Conservation (phyloP, 2,329 filamentous ascomycete species). For the Periconia macrospinosa region DNA sequence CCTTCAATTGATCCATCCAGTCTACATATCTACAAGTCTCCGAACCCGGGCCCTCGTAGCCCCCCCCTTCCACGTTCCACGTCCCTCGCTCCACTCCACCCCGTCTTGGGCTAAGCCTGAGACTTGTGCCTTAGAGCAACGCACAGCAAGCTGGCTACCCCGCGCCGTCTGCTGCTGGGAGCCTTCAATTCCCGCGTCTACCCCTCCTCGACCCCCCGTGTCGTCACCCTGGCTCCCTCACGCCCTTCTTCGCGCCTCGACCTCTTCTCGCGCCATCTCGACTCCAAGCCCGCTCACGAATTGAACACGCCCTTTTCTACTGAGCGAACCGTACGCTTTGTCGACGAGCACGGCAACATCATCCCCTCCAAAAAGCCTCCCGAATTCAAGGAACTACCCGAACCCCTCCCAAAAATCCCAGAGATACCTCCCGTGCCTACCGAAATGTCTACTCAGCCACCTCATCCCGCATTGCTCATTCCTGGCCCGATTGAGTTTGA, state of each 20-base stretch:
- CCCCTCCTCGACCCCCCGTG: slow-evolving; percentile 35
- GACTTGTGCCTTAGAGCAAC: no score
- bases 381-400: slow-evolving; percentile 9
- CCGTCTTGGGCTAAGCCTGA: background rate
- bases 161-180: slow-evolving; percentile 21
- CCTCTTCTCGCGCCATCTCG: slow-evolving; percentile 64
- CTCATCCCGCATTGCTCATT: slow-evolving; percentile 80
- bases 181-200: slow-evolving; percentile 31
- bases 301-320: slow-evolving; percentile 67
- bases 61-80: no score
- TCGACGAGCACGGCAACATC: slow-evolving; percentile 55
- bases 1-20: background rate
- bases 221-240: slow-evolving; percentile 30
- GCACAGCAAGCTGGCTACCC: slow-evolving; percentile 36
- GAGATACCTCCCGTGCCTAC: slow-evolving; percentile 7
- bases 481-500: slow-evolving; percentile 98
- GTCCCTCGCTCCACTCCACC: background rate
- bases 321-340: slow-evolving; percentile 55
- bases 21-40: background rate
- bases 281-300: slow-evolving; percentile 58
- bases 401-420: slow-evolving; percentile 9
- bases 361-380: slow-evolving; percentile 17
- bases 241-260: slow-evolving; percentile 55
- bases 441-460: slow-evolving; percentile 61
- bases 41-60: background rate